phyloP scores from a whole-genome alignment of 345 rosid species.

The Eucalyptus camaldulensis region DNA sequence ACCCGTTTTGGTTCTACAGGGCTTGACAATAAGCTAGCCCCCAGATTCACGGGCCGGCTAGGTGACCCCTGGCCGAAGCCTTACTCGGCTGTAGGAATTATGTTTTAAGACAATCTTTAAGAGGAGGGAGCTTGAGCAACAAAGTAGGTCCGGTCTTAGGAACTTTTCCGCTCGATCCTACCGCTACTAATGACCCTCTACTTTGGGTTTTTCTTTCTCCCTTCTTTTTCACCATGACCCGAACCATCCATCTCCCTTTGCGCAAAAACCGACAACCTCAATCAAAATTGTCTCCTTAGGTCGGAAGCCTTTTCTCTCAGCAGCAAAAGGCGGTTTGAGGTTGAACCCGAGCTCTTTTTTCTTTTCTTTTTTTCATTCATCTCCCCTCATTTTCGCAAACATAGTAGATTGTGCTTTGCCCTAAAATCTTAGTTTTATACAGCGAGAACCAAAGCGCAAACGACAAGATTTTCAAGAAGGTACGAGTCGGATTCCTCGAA shows the following conservation, averaged over 20 bases:
- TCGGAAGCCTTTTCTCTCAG: neutral
- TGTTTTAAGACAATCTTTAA: neutral
- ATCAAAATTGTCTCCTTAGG: neutral
- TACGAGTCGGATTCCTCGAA: neutral
- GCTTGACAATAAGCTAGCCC: neutral
- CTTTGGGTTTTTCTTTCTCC: neutral
- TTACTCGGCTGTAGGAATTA: neutral
- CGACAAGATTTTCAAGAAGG: neutral
- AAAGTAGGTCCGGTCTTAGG: neutral
- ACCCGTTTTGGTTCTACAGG: neutral
- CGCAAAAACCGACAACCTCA: neutral
- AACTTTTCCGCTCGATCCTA: neutral
- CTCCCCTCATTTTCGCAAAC: neutral
- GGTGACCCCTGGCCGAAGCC: neutral
- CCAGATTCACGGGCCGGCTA: neutral
- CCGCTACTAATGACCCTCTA: neutral
- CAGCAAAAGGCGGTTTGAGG: neutral
- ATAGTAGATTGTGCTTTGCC: neutral
- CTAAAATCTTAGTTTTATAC: neutral
- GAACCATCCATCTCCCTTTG: neutral
- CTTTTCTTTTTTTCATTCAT: neutral
- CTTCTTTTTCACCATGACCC: neutral
- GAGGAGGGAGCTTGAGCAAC: neutral
- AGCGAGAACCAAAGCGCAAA: neutral
- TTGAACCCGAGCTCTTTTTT: neutral